phyloP scores from a whole-genome alignment of 2,329 filamentous ascomycete species.

The Fusarium sp. region DNA sequence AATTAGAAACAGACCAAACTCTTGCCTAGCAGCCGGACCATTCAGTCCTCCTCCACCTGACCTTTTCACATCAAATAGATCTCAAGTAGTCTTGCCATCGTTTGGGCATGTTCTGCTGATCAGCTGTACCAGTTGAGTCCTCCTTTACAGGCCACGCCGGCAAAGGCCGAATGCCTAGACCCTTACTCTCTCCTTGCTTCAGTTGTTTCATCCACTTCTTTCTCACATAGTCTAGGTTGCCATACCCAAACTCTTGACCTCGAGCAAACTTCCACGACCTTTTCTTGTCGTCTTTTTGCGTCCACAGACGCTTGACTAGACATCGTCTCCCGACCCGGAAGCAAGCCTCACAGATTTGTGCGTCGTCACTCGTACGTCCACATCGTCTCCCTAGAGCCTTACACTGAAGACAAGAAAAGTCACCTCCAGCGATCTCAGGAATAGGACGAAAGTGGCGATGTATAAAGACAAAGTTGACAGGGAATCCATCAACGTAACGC shows the following conservation, averaged over 20 bases:
- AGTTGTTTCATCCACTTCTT: slow-evolving; percentile 16
- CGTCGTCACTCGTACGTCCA: slow-evolving; percentile 33
- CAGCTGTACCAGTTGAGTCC: neutral
- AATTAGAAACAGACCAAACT: too few relatives aligned
- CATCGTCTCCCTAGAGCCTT: slow-evolving; percentile 39
- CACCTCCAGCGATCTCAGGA: neutral
- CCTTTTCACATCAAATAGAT: neutral
- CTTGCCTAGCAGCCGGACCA: too few relatives aligned
- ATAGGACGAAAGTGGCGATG: slow-evolving; percentile 34
- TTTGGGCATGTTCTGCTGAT: slow-evolving; percentile 10
- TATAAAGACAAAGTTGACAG: slow-evolving; percentile 33
- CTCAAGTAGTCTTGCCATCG: slow-evolving; percentile 34
- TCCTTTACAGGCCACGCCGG: slow-evolving; percentile 38
- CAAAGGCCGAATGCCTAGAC: slow-evolving; percentile 4
- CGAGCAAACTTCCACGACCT: slow-evolving; percentile 38
- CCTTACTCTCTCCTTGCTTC: neutral
- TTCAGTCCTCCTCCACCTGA: neutral
- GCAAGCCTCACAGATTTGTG: slow-evolving; percentile 38
- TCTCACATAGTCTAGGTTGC: neutral
- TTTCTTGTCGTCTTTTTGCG: slow-evolving; percentile 68
- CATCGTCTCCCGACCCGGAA: slow-evolving; percentile 45
- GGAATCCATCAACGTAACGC: slow-evolving; percentile 49
- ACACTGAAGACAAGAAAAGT: slow-evolving; percentile 45
- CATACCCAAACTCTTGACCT: neutral
- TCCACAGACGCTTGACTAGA: slow-evolving; percentile 50